These are phyloP conservation scores for Ceriops decandra DNA, from an alignment of 345 rosid genomes.

Conservation along the genomic window DNA sequence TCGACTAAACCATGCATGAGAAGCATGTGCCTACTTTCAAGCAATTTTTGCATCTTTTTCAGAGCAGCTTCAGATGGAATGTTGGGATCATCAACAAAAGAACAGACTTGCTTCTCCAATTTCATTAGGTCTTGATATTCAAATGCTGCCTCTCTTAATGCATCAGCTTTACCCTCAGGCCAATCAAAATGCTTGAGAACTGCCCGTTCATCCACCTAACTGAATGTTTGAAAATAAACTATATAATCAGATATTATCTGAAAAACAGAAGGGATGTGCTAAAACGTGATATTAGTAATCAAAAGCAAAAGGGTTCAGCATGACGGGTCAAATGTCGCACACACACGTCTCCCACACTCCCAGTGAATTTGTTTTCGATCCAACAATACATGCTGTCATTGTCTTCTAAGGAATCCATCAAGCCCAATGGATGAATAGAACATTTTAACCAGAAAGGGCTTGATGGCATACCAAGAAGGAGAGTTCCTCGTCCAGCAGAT, in stretches of 20 bases:
- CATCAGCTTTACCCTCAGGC: slow-evolving; percentile 99
- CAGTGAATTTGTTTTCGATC: not conserved
- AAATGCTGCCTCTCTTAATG: slow-evolving; percentile 89
- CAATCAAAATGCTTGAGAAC: slow-evolving; percentile 98
- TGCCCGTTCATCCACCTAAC: slow-evolving; percentile 90
- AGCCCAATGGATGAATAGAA: not conserved
- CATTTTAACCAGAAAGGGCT: not conserved
- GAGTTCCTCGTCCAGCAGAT: slow-evolving; percentile 98
- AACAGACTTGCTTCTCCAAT: slow-evolving; percentile 70
- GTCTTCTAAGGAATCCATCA: not conserved
- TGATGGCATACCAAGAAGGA: slow-evolving; percentile 74
- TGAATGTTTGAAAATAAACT: no score
- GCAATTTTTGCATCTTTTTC: slow-evolving; percentile 88
- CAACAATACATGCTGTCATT: not conserved
- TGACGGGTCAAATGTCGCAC: not conserved
- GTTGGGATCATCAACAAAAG: slow-evolving; percentile 78
- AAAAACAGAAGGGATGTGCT: no score
- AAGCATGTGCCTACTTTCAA: slow-evolving; percentile 68
- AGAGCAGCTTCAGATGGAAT: slow-evolving; percentile 82
- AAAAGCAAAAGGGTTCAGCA: no score
- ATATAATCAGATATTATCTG: no score
- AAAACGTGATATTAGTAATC: no score
- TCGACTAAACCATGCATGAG: slow-evolving; percentile 10
- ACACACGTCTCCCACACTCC: slow-evolving; percentile 8
- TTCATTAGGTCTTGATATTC: slow-evolving; percentile 94